Evolutionary conservation across 2,329 filamentous ascomycete species (phyloP).

Genomic region (Cladosporium oxysporum): DNA sequence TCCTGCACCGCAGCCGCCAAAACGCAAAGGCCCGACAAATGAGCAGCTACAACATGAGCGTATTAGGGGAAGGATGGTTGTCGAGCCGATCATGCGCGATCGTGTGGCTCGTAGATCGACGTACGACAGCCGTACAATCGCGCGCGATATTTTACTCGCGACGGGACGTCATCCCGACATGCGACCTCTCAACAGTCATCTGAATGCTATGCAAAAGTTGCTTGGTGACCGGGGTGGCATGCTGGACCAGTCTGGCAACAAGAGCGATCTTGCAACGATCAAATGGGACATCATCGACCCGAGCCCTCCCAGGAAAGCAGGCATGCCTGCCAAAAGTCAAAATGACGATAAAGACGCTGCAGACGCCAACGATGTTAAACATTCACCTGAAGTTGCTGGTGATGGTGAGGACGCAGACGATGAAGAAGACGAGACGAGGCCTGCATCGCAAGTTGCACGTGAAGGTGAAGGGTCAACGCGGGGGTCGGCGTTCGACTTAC

Average conservation of each 20-base stretch:
- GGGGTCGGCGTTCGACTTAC: not conserved
- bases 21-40: conserved; percentile 30
- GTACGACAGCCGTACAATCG: conserved; percentile 64
- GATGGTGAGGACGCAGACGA: conserved; percentile 40
- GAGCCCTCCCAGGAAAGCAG: conserved; percentile 39
- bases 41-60: conserved; percentile 34
- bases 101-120: conserved; percentile 51
- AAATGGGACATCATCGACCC: conserved; percentile 65
- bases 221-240: conserved; percentile 37
- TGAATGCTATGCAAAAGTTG: conserved; percentile 47
- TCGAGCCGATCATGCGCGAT: conserved; percentile 50
- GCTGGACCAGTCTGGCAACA: conserved; percentile 42
- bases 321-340: conserved; percentile 7
- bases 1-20: conserved; percentile 19
- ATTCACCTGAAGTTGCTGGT: conserved; percentile 33
- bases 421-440: conserved; percentile 28
- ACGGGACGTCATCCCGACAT: conserved; percentile 63
- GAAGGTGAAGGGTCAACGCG: not conserved
- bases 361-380: not conserved
- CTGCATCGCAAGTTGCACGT: conserved; percentile 7
- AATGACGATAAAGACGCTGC: not conserved
- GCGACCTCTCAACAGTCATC: conserved; percentile 60
- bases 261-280: conserved; percentile 57
- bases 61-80: conserved; percentile 39
- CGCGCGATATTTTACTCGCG: conserved; percentile 63